phyloP scores from a whole-genome alignment of 495 filamentous ascomycete genomes.

The Penicillium atrosanguineum region DNA sequence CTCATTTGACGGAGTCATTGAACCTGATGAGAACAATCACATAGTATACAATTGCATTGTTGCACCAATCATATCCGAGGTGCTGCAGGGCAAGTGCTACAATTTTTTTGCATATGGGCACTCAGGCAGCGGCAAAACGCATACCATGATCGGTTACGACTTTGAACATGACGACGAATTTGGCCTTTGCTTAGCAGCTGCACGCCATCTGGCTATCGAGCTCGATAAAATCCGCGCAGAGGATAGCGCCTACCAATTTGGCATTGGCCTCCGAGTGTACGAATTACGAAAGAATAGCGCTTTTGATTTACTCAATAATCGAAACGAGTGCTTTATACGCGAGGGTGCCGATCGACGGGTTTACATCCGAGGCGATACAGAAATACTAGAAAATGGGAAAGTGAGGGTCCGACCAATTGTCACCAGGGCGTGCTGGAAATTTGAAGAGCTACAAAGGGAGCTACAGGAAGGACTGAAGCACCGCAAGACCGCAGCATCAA shows the following conservation, averaged over 20 bases:
- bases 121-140: too few relatives aligned
- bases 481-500: constrained; percentile 19
- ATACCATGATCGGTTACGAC: constrained; percentile 30
- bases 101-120: too few relatives aligned
- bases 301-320: constrained; percentile 24
- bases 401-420: constrained; percentile 23
- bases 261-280: constrained; percentile 24
- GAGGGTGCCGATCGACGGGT: too few relatives aligned
- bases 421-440: constrained; percentile 23
- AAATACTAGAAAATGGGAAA: constrained; percentile 21
- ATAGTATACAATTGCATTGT: too few relatives aligned
- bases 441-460: constrained; percentile 15
- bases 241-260: constrained; percentile 5
- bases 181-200: constrained; percentile 24
- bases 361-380: constrained; percentile 27
- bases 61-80: too few relatives aligned
- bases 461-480: constrained; percentile 13
- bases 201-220: constrained; percentile 6
- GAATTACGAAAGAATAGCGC: constrained; percentile 25
- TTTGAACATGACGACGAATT: constrained; percentile 15
- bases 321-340: constrained; percentile 21
- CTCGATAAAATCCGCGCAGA: constrained; percentile 9
- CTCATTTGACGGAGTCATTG: too few relatives aligned
- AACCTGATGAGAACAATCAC: too few relatives aligned
- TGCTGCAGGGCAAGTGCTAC: too few relatives aligned